Base-by-base conservation (phyloP, 192 early-diverging fungal genomes). In the Gonapodya sp. region DNA sequence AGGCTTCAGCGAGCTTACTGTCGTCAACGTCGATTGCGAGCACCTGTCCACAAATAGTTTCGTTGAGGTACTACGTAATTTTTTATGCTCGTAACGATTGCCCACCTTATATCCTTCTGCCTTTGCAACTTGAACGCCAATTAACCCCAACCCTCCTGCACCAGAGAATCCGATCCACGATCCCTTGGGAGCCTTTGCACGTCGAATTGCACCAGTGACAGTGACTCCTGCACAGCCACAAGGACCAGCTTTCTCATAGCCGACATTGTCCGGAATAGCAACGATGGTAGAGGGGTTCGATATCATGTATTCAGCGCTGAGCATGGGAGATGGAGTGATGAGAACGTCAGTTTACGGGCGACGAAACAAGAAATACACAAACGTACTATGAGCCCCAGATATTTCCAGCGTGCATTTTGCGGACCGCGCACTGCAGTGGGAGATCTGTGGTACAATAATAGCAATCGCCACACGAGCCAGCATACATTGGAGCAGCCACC, bases 21-120 rank as follows among this genome's bases (percentile, higher is more conserved):
- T 77, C 75, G 31, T 77, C 75, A 34, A 77, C 34, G 34, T 77
- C 75, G 31, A 77, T 18, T 8, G 75, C 75, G 30, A 77, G 75
- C 8, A 77, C 34, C 75, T 77, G 75, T 16, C 16, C 18, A 31
- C 18, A 77, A 34, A 33, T 2, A 31, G 2, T 32, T 77, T 2
- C 16, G 75, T 34, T 77, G 75, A 31, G n/a, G n/a, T n/a, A n/a
- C n/a, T n/a, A n/a, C n/a, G n/a, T n/a, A n/a, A n/a, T n/a, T n/a
- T n/a, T n/a, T n/a, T n/a, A n/a, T n/a, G n/a, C n/a, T n/a, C n/a
- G n/a, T n/a, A 77, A 18, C 18, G 34, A 77, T 16, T 16, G 8
- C 75, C 8, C 31, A 77, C 75, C 75, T 77, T 77, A 33, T 32
- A 77, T 14, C 75, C 75, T 33, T 32, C 34, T 33, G 75, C 34